These are phyloP conservation scores for Flaveria ramosissima DNA, from an alignment of 129 eudicot species.

Conservation along the genomic window DNA sequence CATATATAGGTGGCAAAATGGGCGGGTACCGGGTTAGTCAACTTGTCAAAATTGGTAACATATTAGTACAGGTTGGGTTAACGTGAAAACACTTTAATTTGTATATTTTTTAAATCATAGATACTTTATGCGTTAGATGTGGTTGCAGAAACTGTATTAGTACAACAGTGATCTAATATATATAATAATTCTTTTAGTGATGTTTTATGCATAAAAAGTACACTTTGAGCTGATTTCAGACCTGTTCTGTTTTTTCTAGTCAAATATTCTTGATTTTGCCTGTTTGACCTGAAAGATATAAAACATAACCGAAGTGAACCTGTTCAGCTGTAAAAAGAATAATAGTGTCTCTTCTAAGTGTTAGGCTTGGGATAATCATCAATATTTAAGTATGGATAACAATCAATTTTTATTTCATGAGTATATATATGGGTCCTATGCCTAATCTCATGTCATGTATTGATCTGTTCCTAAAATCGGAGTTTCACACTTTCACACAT, in stretches of 20 bases:
- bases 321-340: neutral
- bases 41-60: neutral
- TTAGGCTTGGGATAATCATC: neutral
- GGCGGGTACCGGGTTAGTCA: neutral
- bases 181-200: neutral
- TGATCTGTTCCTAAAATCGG: no score
- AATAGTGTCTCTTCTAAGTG: neutral
- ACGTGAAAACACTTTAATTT: neutral
- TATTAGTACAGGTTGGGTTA: neutral
- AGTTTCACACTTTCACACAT: neutral
- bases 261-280: neutral
- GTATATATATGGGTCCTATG: neutral
- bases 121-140: neutral
- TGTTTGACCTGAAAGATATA: neutral
- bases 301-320: neutral
- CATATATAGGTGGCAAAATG: neutral
- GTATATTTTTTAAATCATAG: neutral
- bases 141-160: neutral
- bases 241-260: neutral
- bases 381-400: neutral
- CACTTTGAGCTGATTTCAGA: neutral
- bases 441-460: neutral
- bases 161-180: neutral
- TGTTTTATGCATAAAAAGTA: slow-evolving; percentile 3
- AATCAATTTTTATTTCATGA: no score